Evolutionary conservation across 2,329 filamentous ascomycete species (phyloP).

Genomic region (Niveomyces coronatus): DNA sequence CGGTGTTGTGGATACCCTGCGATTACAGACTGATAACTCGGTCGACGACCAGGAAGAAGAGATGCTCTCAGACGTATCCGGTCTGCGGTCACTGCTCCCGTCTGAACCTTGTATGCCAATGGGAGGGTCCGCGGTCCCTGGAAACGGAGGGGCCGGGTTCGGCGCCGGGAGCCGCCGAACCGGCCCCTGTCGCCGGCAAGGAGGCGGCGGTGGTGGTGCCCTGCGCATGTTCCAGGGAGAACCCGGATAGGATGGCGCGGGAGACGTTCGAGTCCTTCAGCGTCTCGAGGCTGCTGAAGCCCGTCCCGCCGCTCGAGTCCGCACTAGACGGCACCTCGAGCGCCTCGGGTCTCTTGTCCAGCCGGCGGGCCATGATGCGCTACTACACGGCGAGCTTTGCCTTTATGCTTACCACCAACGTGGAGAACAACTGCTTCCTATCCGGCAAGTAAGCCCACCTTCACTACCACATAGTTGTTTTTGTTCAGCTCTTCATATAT

Average conservation of each 20-base stretch:
- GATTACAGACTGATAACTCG: no score
- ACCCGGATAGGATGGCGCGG: no score
- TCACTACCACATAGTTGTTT: no score
- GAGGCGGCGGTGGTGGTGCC: no score
- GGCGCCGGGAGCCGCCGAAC: no score
- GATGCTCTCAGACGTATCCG: constrained; percentile 13
- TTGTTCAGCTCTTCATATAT: no score
- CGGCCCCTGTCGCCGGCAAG: no score
- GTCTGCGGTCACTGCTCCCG: constrained; percentile 13
- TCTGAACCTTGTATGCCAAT: constrained; percentile 12
- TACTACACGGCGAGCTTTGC: constrained; percentile 13
- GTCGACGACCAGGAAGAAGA: no score
- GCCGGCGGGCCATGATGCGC: constrained; percentile 12
- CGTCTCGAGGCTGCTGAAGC: not conserved
- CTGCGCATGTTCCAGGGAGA: no score
- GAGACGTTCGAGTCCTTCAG: not conserved
- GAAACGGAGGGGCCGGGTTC: not conserved
- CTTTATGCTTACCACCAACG: constrained; percentile 11
- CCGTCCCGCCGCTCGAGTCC: not conserved
- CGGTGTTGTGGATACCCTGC: no score
- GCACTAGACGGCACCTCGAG: not conserved
- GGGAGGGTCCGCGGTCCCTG: constrained; percentile 10
- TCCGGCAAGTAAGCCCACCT: constrained; percentile 13
- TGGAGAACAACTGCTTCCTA: constrained; percentile 14
- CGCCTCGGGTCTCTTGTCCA: constrained; percentile 6